Evolutionary conservation across 495 filamentous ascomycete genomes (phyloP).

Genomic region (Cladorrhinum samala): DNA sequence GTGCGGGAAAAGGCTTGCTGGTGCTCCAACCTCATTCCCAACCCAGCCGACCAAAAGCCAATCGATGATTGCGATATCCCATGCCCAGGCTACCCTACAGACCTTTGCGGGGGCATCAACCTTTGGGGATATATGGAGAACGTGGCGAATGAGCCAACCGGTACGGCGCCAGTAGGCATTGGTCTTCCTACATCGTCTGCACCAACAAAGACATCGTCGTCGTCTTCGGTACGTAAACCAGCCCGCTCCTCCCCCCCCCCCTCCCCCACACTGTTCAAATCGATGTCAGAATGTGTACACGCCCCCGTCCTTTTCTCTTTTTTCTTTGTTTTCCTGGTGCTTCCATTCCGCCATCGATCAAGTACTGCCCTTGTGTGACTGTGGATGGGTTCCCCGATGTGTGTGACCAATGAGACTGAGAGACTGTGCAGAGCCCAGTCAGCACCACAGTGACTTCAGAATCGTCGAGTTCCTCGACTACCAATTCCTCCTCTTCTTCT

Average conservation of each 20-base stretch:
- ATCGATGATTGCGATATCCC: slow-evolving; percentile 23
- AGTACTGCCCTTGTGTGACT: not conserved
- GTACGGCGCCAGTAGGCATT: slow-evolving; percentile 18
- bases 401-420: slow-evolving; percentile 27
- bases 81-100: slow-evolving; percentile 39
- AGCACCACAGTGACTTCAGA: slow-evolving; percentile 25
- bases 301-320: too few species aligned
- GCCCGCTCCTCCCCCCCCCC: too few species aligned
- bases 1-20: slow-evolving; percentile 35
- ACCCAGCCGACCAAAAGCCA: slow-evolving; percentile 24
- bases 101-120: slow-evolving; percentile 36
- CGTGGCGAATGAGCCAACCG: slow-evolving; percentile 17
- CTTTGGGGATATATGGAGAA: slow-evolving; percentile 38
- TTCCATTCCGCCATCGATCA: too few species aligned
- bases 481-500: slow-evolving; percentile 7
- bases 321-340: too few species aligned
- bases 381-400: not conserved
- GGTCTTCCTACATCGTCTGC: not conserved
- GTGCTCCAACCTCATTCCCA: slow-evolving; percentile 38
- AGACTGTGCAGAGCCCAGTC: slow-evolving; percentile 29
- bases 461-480: slow-evolving; percentile 16
- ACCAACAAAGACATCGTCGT: slow-evolving; percentile 1
- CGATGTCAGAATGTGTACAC: too few species aligned
- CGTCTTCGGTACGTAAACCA: slow-evolving; percentile 24
- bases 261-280: too few species aligned